Conservation (phyloP, 176 grass and related monocot genomes). For the Bolboschoenus planiculmis region DNA sequence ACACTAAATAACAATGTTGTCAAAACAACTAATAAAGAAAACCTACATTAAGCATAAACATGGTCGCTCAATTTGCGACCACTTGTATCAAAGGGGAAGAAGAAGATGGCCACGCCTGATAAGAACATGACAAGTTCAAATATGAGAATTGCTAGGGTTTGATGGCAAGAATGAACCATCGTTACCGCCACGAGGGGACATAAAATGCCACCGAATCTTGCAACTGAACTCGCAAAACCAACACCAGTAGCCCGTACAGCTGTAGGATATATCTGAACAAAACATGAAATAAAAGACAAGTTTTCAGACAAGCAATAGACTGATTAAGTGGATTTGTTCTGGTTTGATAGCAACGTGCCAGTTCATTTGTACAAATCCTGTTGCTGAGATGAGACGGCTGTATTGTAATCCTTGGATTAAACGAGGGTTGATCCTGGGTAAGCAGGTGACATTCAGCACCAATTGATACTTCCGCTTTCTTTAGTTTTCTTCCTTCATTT, state of each 20-base stretch:
- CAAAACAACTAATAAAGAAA: not conserved
- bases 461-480: not conserved
- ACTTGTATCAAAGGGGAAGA: constrained; percentile 79
- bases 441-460: not conserved
- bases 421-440: not conserved
- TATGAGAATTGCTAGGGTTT: constrained; percentile 47
- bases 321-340: not conserved
- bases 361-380: not conserved
- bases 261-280: constrained; percentile 76
- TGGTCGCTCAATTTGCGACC: constrained; percentile 66
- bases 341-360: not conserved
- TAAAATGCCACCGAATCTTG: constrained; percentile 69
- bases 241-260: constrained; percentile 73
- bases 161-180: constrained; percentile 71
- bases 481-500: not conserved
- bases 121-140: constrained; percentile 66
- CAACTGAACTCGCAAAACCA: constrained; percentile 58
- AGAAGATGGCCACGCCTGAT: constrained; percentile 41
- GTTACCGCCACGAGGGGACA: constrained; percentile 77
- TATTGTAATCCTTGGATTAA: not conserved
- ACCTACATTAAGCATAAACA: constrained; percentile 24
- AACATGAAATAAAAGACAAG: not conserved
- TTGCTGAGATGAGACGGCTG: no score
- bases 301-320: not conserved
- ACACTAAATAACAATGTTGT: not conserved